Conservation (phyloP, 306 rosid genomes). For the Elaeagnus macrophylla region DNA sequence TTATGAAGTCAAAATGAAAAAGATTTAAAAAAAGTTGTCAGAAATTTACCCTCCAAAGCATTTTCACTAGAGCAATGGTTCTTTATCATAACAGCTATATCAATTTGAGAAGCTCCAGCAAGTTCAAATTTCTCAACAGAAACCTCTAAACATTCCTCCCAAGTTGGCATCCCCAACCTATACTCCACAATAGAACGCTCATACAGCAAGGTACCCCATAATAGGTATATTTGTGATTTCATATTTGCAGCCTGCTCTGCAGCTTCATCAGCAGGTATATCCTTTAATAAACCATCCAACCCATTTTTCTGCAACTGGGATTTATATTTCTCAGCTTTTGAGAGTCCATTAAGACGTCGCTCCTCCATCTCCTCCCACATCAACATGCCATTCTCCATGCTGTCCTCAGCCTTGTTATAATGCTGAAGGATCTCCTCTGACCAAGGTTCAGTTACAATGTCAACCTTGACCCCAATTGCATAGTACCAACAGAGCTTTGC, state of each 20-base stretch:
- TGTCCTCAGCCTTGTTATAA: conserved; percentile 86
- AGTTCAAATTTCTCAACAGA: conserved; percentile 87
- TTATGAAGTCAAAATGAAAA: not conserved
- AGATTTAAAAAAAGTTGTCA: not conserved
- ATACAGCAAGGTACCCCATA: conserved; percentile 84
- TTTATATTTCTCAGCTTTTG: conserved; percentile 55
- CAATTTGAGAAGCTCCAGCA: conserved; percentile 84
- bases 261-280: conserved; percentile 61
- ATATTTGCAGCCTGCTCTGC: conserved; percentile 63
- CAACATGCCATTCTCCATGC: conserved; percentile 80
- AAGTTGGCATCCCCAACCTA: conserved; percentile 67
- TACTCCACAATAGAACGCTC: conserved; percentile 86
- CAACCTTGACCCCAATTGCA: conserved; percentile 39
- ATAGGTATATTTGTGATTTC: conserved; percentile 70
- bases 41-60: conserved; percentile 65
- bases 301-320: conserved; percentile 56
- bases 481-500: conserved; percentile 83
- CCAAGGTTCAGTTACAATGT: conserved; percentile 35
- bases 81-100: conserved; percentile 90
- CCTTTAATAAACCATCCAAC: conserved; percentile 45
- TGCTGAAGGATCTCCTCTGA: conserved; percentile 51
- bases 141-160: conserved; percentile 95
- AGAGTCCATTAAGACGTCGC: conserved; percentile 65
- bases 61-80: conserved; percentile 86
- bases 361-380: conserved; percentile 89